A percentile compares a stretch with the other conserved stretches of the same genome.
phyloP scores from a whole-genome alignment of 345 rosid genomes.

The Citrus reticulata region DNA sequence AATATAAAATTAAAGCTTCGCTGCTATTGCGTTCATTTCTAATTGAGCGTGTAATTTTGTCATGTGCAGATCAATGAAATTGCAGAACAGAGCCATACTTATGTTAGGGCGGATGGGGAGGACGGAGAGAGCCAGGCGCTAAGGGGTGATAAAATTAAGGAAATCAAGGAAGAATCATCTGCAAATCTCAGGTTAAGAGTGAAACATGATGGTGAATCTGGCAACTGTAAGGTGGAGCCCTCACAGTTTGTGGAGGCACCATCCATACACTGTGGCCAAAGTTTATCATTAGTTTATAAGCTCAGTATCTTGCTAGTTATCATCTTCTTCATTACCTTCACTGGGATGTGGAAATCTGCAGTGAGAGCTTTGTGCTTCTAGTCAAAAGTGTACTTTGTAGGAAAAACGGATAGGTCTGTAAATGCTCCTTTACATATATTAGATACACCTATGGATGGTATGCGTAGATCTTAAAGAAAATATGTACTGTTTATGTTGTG shows the following conservation, averaged over 20 bases:
- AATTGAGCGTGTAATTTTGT: background rate
- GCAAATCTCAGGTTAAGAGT: conserved; percentile 28
- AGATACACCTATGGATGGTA: too few relatives aligned
- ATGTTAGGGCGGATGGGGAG: conserved; percentile 1
- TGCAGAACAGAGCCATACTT: conserved; percentile 2
- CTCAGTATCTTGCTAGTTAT: conserved; percentile 17
- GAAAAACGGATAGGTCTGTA: background rate
- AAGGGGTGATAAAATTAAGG: conserved; percentile 10
- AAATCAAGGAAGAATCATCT: conserved; percentile 16
- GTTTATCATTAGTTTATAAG: conserved; percentile 1
- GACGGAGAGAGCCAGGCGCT: conserved; percentile 7
- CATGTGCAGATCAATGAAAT: conserved; percentile 30
- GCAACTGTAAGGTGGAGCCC: conserved; percentile 1
- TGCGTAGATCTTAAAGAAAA: too few relatives aligned
- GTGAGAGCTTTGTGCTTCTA: background rate
- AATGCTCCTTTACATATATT: background rate
- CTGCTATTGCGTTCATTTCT: background rate
- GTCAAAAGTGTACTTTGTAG: background rate
- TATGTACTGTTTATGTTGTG: background rate
- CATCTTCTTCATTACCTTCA: background rate
- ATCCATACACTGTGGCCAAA: background rate
- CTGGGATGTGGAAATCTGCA: conserved; percentile 14
- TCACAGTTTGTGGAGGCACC: background rate
- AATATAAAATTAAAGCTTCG: background rate
- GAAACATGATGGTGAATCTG: conserved; percentile 19